Conservation (phyloP, 371 early-diverging fungal genomes). For the Mucor irregularis region DNA sequence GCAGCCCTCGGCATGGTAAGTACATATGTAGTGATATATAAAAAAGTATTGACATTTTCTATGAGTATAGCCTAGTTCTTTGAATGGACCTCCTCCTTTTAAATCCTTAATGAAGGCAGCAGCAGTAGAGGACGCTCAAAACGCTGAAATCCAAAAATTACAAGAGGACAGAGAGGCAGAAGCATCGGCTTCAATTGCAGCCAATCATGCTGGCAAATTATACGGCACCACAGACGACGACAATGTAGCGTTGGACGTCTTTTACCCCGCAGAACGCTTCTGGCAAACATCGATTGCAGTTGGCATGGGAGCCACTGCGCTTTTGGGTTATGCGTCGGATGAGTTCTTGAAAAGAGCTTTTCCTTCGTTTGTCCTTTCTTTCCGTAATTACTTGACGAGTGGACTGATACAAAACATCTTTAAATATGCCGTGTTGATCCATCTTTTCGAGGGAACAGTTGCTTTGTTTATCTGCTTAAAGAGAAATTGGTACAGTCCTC, state of each 20-base stretch:
- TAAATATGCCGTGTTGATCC: slow-evolving; percentile 11
- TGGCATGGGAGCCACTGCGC: slow-evolving; percentile 14
- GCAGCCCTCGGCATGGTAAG: slow-evolving; percentile 43
- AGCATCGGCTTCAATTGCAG: slow-evolving; percentile 13
- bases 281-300: slow-evolving; percentile 12
- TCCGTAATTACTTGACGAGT: slow-evolving; percentile 13
- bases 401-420: slow-evolving; percentile 2
- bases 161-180: slow-evolving; percentile 15
- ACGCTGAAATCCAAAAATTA: slow-evolving; percentile 24
- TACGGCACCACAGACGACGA: not conserved
- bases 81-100: slow-evolving; percentile 41
- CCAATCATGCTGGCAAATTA: slow-evolving; percentile 3
- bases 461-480: slow-evolving; percentile 33
- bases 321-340: slow-evolving; percentile 26
- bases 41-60: not conserved
- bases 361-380: slow-evolving; percentile 5
- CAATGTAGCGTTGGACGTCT: slow-evolving; percentile 26
- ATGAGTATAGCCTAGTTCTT: slow-evolving; percentile 37
- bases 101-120: slow-evolving; percentile 42
- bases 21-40: not conserved
- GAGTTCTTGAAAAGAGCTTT: slow-evolving; percentile 7
- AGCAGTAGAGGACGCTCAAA: slow-evolving; percentile 30
- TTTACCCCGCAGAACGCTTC: slow-evolving; percentile 21
- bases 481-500: slow-evolving; percentile 41
- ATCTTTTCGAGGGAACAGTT: slow-evolving; percentile 19